phyloP scores from a whole-genome alignment of 208 protist genomes.

The Wallacemonas sp. region DNA sequence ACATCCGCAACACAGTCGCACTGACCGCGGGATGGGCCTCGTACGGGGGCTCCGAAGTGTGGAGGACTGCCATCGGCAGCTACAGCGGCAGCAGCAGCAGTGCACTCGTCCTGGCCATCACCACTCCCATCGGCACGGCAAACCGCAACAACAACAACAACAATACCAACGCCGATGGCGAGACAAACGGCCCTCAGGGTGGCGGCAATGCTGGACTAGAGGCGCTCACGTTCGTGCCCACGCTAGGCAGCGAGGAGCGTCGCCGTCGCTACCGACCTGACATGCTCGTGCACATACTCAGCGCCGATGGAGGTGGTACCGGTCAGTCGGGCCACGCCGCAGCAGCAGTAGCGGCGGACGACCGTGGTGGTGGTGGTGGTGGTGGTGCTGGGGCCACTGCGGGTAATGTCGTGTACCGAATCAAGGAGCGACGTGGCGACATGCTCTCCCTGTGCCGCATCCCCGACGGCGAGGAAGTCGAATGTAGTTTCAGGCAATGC shows the following conservation, averaged over 20 bases:
- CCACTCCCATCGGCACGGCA: too few species aligned
- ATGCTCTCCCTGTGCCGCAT: conserved; percentile 14
- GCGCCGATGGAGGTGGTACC: background rate
- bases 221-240: conserved; percentile 69
- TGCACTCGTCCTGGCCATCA: too few species aligned
- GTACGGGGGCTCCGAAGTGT: conserved; percentile 11
- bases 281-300: conserved; percentile 51
- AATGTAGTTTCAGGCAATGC: conserved; percentile 42
- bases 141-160: too few species aligned
- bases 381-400: background rate
- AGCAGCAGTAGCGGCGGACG: background rate
- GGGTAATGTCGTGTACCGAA: conserved; percentile 16
- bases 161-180: too few species aligned
- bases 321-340: background rate
- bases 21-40: conserved; percentile 41
- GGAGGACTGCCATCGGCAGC: background rate
- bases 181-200: too few species aligned
- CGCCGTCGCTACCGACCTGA: conserved; percentile 48
- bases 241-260: conserved; percentile 43
- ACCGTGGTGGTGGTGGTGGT: background rate
- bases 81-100: conserved; percentile 17
- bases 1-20: conserved; percentile 69
- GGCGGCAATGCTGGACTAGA: too few species aligned
- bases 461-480: conserved; percentile 19
- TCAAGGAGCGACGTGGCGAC: conserved; percentile 17